phyloP scores from a whole-genome alignment of 805 yeast genomes.

The Candida chilensis region DNA sequence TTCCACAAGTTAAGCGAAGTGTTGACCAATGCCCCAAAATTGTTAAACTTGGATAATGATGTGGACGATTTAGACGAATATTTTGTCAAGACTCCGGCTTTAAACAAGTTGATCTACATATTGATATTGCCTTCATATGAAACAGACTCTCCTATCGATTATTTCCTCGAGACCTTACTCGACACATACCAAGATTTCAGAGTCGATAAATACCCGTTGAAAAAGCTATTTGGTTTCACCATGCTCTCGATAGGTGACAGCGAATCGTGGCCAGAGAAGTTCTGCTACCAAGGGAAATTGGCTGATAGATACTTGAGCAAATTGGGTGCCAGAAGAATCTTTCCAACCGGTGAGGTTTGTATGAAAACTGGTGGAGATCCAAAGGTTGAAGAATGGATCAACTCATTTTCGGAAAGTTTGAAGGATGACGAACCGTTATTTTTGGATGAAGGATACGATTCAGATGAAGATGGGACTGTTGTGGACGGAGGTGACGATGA shows the following conservation, averaged over 20 bases:
- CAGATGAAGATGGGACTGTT: constrained; percentile 36
- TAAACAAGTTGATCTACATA: constrained; percentile 40
- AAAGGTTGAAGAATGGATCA: constrained; percentile 59
- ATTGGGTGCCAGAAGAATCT: constrained; percentile 79
- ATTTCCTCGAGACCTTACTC: constrained; percentile 66
- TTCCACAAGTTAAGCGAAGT: constrained; percentile 22
- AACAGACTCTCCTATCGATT: constrained; percentile 87
- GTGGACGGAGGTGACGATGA: constrained; percentile 9
- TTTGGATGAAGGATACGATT: constrained; percentile 48
- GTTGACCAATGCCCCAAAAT: constrained; percentile 30
- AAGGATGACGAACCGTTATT: constrained; percentile 64
- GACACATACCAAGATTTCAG: constrained; percentile 84
- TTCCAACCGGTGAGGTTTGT: constrained; percentile 79
- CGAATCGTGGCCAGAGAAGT: constrained; percentile 77
- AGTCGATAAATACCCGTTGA: constrained; percentile 73
- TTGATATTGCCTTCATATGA: constrained; percentile 85
- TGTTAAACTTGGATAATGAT: constrained; percentile 70
- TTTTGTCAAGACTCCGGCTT: constrained; percentile 55
- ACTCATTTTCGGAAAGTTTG: constrained; percentile 48
- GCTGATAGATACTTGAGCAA: constrained; percentile 73
- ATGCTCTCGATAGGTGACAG: constrained; percentile 85
- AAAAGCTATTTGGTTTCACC: constrained; percentile 64
- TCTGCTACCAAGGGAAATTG: constrained; percentile 75
- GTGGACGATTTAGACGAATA: constrained; percentile 78
- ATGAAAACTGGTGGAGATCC: constrained; percentile 59